phyloP scores from a whole-genome alignment of 1,284 basidiomycete genomes.

The Lentinula novae-zelandiae region DNA sequence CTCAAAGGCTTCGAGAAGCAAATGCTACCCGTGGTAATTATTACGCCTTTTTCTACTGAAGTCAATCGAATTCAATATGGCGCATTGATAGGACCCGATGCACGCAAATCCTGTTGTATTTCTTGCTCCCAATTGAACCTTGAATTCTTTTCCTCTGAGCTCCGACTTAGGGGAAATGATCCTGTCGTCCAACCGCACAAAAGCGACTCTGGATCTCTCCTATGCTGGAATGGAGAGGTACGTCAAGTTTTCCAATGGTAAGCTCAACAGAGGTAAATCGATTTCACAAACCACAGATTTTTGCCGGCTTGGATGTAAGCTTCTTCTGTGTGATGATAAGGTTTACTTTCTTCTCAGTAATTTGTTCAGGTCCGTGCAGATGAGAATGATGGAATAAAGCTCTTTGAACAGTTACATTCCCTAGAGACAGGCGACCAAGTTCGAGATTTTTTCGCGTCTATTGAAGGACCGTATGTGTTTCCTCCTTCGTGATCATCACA shows the following conservation, averaged over 20 bases:
- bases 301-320: slow-evolving; percentile 68
- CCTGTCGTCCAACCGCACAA: slow-evolving; percentile 74
- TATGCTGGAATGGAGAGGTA: slow-evolving; percentile 93
- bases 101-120: slow-evolving; percentile 3
- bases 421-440: slow-evolving; percentile 41
- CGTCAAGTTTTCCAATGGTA: slow-evolving; percentile 18
- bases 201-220: slow-evolving; percentile 46
- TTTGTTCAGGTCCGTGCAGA: slow-evolving; percentile 38
- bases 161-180: slow-evolving; percentile 68
- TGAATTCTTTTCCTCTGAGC: slow-evolving; percentile 73
- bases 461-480: slow-evolving; percentile 83
- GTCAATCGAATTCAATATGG: too few relatives aligned
- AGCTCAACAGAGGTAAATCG: background rate
- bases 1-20: background rate
- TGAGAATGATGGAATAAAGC: slow-evolving; percentile 78
- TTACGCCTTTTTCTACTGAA: too few relatives aligned
- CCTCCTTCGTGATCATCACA: background rate
- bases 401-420: slow-evolving; percentile 52
- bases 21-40: slow-evolving; percentile 1
- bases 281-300: slow-evolving; percentile 46
- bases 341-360: background rate
- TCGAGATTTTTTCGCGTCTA: slow-evolving; percentile 47
- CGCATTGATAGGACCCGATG: background rate
- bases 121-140: slow-evolving; percentile 18
- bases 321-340: background rate